Evolutionary conservation across 208 protist species (phyloP).

Genomic region (Leishmania martiniquensis): DNA sequence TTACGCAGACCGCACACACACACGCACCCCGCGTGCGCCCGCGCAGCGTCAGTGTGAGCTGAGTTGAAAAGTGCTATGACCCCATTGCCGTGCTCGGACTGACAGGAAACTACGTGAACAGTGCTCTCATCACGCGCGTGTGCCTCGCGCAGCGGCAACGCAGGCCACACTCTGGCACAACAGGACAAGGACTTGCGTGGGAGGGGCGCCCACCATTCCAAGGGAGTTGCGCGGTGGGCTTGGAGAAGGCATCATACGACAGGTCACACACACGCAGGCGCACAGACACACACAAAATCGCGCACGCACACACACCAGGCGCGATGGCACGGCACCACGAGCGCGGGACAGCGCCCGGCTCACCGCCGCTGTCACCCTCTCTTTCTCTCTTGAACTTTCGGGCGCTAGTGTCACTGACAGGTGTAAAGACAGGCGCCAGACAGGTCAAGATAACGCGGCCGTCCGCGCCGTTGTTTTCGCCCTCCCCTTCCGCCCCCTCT

Average conservation of each 20-base stretch:
- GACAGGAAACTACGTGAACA: too few species aligned
- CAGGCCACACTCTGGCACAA: conserved; percentile 8
- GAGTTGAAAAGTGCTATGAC: conserved; percentile 1
- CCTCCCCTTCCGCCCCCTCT: too few species aligned
- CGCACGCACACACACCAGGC: not conserved
- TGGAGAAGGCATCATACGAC: not conserved
- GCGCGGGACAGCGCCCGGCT: conserved; percentile 5
- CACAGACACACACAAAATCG: not conserved
- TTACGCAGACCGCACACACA: not conserved
- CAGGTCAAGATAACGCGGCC: conserved; percentile 1
- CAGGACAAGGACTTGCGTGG: conserved; percentile 12
- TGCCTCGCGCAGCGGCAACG: not conserved
- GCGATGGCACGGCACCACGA: not conserved
- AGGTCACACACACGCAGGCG: not conserved
- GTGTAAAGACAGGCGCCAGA: conserved; percentile 8
- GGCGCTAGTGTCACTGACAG: conserved; percentile 4
- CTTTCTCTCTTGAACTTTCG: conserved; percentile 5
- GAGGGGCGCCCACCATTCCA: conserved; percentile 5
- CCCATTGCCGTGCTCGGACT: too few species aligned
- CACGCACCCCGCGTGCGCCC: not conserved
- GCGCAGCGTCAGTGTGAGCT: conserved; percentile 9
- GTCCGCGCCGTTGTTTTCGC: not conserved
- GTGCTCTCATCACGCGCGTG: conserved; percentile 10
- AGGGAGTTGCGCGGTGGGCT: conserved; percentile 11
- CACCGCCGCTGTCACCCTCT: not conserved